Evolutionary conservation across 768 basidiomycete genomes (phyloP).

Genomic region (Russula lepida): DNA sequence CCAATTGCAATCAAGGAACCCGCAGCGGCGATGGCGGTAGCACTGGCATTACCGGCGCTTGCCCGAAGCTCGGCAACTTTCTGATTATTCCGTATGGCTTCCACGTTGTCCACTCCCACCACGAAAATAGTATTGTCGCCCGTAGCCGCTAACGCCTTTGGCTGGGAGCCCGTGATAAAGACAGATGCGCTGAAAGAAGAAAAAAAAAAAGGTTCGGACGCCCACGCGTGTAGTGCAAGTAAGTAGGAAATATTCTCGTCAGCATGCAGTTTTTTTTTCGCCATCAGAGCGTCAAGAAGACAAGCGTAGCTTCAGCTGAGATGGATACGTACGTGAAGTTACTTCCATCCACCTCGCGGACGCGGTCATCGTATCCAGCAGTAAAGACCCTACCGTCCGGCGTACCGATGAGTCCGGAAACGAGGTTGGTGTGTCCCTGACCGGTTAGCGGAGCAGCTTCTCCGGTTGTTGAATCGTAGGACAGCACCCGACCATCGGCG

Average conservation of each 20-base stretch:
- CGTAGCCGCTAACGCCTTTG: conserved; percentile 52
- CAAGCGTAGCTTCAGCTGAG: too few species aligned
- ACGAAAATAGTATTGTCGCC: conserved; percentile 61
- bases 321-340: conserved; percentile 41
- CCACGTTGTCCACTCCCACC: conserved; percentile 46
- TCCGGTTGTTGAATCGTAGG: conserved; percentile 48
- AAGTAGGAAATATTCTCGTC: not conserved
- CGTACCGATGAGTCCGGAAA: conserved; percentile 51
- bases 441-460: conserved; percentile 47
- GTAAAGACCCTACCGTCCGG: conserved; percentile 50
- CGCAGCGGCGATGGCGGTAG: conserved; percentile 49
- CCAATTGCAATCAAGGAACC: conserved; percentile 58
- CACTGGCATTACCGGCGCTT: conserved; percentile 30
- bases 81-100: conserved; percentile 65
- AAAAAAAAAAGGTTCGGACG: too few species aligned
- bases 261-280: not conserved
- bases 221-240: not conserved
- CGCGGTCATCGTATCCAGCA: conserved; percentile 71
- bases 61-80: conserved; percentile 45
- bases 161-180: conserved; percentile 51
- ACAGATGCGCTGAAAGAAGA: conserved; percentile 39
- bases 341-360: conserved; percentile 53
- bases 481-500: conserved; percentile 66
- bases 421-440: conserved; percentile 58
- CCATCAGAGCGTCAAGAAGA: conserved; percentile 2